Evolutionary conservation across 768 basidiomycete species (phyloP).

Genomic region (Phylloporus scabripes): DNA sequence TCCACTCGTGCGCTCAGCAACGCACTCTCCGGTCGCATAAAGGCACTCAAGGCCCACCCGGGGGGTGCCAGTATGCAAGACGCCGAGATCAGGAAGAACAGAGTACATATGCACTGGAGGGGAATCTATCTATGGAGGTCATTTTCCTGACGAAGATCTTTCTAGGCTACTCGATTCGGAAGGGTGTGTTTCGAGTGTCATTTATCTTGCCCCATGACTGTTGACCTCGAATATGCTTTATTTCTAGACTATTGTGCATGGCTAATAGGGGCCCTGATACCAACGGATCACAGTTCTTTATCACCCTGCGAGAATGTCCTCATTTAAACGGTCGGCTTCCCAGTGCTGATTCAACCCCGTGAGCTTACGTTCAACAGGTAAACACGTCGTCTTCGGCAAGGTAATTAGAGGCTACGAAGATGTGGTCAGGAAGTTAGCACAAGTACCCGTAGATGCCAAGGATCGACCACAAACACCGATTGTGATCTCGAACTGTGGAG

Average conservation of each 20-base stretch:
- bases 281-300: constrained; percentile 84
- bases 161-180: constrained; percentile 55
- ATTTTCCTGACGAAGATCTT: constrained; percentile 77
- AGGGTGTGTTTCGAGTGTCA: constrained; percentile 38
- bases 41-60: constrained; percentile 44
- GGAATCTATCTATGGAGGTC: constrained; percentile 72
- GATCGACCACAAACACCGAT: constrained; percentile 67
- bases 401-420: constrained; percentile 58
- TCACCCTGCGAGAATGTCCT: constrained; percentile 70
- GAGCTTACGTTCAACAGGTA: constrained; percentile 35
- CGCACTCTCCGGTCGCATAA: constrained; percentile 54
- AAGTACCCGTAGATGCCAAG: constrained; percentile 67
- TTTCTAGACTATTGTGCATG: constrained; percentile 73
- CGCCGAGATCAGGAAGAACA: constrained; percentile 41
- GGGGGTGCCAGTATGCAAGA: constrained; percentile 33
- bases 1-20: constrained; percentile 58
- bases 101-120: constrained; percentile 57
- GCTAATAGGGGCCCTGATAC: constrained; percentile 83
- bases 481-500: constrained; percentile 72
- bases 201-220: background rate
- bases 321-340: constrained; percentile 59
- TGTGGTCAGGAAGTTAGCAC: constrained; percentile 53
- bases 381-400: constrained; percentile 53
- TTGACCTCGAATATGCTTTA: background rate
- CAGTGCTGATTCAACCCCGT: background rate